A percentile compares a stretch with the other conserved stretches of the same genome.
phyloP scores from a whole-genome alignment of 1,139 yeast genomes.

The Pichia sp. region DNA sequence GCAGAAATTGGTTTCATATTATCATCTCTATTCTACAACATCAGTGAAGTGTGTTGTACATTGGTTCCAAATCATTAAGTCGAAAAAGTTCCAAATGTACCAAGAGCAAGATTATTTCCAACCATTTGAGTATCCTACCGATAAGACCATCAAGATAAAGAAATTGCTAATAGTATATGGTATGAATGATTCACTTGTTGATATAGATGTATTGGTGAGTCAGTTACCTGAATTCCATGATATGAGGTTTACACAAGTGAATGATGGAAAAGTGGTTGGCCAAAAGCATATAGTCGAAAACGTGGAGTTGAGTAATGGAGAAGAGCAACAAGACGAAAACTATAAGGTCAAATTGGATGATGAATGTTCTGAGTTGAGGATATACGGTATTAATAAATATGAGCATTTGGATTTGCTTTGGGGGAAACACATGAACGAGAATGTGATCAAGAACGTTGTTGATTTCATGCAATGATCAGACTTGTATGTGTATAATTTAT shows the following conservation, averaged over 20 bases:
- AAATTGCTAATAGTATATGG: constrained; percentile 65
- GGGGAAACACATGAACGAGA: constrained; percentile 64
- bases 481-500: too few relatives aligned
- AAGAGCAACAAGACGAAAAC: background rate
- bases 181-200: constrained; percentile 74
- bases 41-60: constrained; percentile 90
- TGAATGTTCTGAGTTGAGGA: constrained; percentile 14
- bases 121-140: constrained; percentile 40
- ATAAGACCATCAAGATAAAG: constrained; percentile 48
- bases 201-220: constrained; percentile 64
- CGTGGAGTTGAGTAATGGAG: constrained; percentile 15
- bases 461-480: constrained; percentile 29
- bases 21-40: constrained; percentile 85
- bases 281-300: constrained; percentile 21
- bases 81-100: constrained; percentile 84
- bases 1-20: constrained; percentile 73
- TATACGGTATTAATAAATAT: constrained; percentile 49
- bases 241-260: constrained; percentile 12
- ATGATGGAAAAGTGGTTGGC: constrained; percentile 13
- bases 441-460: constrained; percentile 53
- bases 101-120: constrained; percentile 57
- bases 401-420: constrained; percentile 89
- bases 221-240: constrained; percentile 42
- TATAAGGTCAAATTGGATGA: constrained; percentile 1
- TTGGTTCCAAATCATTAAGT: constrained; percentile 89